These are phyloP conservation scores for Solanum acaule DNA, from an alignment of 257 asterid genomes.

Conservation along the genomic window DNA sequence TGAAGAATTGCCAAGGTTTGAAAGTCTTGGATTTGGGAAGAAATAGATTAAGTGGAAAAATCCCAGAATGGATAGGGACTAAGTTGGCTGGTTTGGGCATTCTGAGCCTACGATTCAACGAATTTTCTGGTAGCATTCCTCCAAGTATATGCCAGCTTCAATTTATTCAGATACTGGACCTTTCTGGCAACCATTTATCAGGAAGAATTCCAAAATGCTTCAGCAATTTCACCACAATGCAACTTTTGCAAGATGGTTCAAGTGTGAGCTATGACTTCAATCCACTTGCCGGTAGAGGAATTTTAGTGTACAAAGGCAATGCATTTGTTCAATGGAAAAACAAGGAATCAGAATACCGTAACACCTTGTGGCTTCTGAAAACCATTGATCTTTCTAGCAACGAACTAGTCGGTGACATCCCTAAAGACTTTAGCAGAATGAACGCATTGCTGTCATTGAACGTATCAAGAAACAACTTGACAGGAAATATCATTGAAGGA, in stretches of 20 bases:
- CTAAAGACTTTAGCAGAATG: slow-evolving; percentile 1
- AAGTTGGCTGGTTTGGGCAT: background rate
- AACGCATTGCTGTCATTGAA: slow-evolving; percentile 20
- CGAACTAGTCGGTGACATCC: slow-evolving; percentile 14
- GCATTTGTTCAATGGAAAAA: slow-evolving; percentile 3
- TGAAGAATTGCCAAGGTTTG: slow-evolving; percentile 10
- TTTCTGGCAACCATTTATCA: slow-evolving; percentile 21
- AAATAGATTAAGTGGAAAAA: slow-evolving; percentile 14
- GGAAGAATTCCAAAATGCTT: slow-evolving; percentile 27
- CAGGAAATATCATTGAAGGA: slow-evolving; percentile 9
- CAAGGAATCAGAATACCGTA: background rate
- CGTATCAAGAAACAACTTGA: slow-evolving; percentile 21
- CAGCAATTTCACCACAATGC: slow-evolving; percentile 1
- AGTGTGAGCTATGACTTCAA: background rate
- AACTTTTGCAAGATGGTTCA: background rate
- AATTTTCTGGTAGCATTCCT: slow-evolving; percentile 22
- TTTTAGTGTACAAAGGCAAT: background rate
- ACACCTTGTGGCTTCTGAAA: background rate
- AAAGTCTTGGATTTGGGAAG: slow-evolving; percentile 21
- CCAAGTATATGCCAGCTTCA: slow-evolving; percentile 19
- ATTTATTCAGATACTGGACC: slow-evolving; percentile 24
- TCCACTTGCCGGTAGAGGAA: background rate
- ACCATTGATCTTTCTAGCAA: slow-evolving; percentile 15
- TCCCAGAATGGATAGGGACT: slow-evolving; percentile 21
- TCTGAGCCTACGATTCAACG: slow-evolving; percentile 12